Base-by-base conservation (phyloP, 2,329 filamentous ascomycete genomes). In the Paecilomyces niveus region DNA sequence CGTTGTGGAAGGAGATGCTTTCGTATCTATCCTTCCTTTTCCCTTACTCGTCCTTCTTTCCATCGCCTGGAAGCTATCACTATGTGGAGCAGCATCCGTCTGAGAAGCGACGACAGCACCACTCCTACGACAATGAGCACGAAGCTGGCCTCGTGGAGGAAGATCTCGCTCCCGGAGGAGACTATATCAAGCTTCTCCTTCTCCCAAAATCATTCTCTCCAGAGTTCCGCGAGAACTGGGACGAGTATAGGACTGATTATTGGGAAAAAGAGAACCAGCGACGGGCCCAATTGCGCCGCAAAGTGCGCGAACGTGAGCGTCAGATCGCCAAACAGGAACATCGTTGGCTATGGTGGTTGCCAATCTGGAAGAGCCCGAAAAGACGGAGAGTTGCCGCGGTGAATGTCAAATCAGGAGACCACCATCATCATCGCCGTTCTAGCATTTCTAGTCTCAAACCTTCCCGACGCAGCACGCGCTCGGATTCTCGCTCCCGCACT, bases 211-310 rank as follows among this genome's bases (percentile, higher is more conserved):
- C 92, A 0, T 99, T 99, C 70, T 95, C 90, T 5, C 88, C 94
- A 0, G 91, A 90, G 53, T 99, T 99, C 69, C 84, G 94, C 21
- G 92, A 97, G 72, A 96, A 96, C 64, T 99, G 94, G 94, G 94
- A 99, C 70, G 81, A 93, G 15, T 99, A 95, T 74, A 84, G 94
- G 56, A 87, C 88, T 33, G 92, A 97, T 61, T 99, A 97, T 75
- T 99, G 94, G 94, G 93, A 97, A 67, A 87, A 87, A 61, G 94
- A 99, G 73, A 99, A 99, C 70, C 91, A 96, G 72, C 87, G 93
- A 1, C 86, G 94, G 11, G 84, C 88, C 2, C 77, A 89, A 58
- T 78, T 97, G 24, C 83, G 90, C 22, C 77, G 81, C 51, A 89
- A 89, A 69, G 78, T 96, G 54, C 84, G 86, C 62, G 82, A 85